Conservation (phyloP, 331 rosid genomes). For the Erythrophleum ivorense region DNA sequence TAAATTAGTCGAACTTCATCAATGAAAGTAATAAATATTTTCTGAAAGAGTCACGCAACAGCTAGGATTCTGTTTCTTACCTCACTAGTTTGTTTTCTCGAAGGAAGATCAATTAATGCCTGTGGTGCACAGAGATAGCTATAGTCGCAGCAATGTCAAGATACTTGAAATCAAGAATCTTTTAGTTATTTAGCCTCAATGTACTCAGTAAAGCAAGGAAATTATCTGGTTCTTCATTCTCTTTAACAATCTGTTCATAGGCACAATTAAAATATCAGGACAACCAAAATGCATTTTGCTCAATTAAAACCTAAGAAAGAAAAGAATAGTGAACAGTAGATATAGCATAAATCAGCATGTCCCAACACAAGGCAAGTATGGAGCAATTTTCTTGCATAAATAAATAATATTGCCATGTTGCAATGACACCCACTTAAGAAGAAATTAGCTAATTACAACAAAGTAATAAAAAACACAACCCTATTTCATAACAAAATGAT, state of each 20-base stretch:
- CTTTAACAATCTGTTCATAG: slow-evolving; percentile 68
- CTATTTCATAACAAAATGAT: background rate
- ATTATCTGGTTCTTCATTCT: slow-evolving; percentile 79
- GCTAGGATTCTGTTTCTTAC: slow-evolving; percentile 43
- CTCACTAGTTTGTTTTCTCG: slow-evolving; percentile 50
- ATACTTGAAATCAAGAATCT: slow-evolving; percentile 44
- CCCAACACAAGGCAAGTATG: background rate
- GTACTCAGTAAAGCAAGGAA: slow-evolving; percentile 66
- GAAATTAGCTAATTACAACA: background rate
- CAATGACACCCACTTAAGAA: background rate
- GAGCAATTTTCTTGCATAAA: background rate
- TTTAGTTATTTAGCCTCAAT: slow-evolving; percentile 51
- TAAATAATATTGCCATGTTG: no score
- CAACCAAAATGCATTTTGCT: slow-evolving; percentile 32
- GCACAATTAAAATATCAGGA: slow-evolving; percentile 29
- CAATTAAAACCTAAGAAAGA: slow-evolving; percentile 12
- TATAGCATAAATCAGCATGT: slow-evolving; percentile 11
- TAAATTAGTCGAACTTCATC: slow-evolving; percentile 13
- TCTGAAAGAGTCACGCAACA: slow-evolving; percentile 16
- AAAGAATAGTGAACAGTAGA: background rate
- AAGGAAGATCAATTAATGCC: slow-evolving; percentile 45
- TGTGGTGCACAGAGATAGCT: slow-evolving; percentile 48
- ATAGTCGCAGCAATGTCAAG: slow-evolving; percentile 36
- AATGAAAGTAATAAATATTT: slow-evolving; percentile 25
- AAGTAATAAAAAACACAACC: background rate